Evolutionary conservation across 805 yeast species (phyloP).

Genomic region (Saturnispora saitoi): DNA sequence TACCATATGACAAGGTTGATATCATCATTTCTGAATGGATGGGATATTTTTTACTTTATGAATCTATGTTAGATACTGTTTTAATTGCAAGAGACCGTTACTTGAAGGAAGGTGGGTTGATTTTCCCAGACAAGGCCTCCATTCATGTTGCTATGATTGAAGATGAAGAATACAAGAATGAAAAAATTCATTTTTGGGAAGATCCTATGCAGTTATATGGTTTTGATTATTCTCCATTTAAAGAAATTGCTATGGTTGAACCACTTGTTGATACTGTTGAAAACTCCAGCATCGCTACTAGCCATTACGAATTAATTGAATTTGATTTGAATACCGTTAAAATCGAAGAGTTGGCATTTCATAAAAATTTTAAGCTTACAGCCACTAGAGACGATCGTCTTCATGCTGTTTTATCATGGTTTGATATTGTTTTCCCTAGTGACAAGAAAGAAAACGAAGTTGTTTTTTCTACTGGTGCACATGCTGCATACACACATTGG

Average conservation of each 20-base stretch:
- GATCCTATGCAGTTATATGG: conserved; percentile 70
- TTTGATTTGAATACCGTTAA: conserved; percentile 87
- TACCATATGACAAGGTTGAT: conserved; percentile 86
- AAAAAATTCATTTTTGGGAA: conserved; percentile 90
- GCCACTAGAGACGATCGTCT: conserved; percentile 74
- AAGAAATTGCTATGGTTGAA: conserved; percentile 77
- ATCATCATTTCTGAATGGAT: conserved; percentile 97
- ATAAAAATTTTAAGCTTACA: conserved; percentile 55
- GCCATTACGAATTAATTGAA: conserved; percentile 60
- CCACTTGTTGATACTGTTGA: conserved; percentile 97
- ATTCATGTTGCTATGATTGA: conserved; percentile 88
- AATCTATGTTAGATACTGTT: conserved; percentile 96
- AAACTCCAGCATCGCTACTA: conserved; percentile 61
- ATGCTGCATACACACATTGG: conserved; percentile 94
- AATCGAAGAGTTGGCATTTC: conserved; percentile 73
- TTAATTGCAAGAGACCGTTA: conserved; percentile 89
- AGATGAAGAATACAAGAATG: conserved; percentile 85
- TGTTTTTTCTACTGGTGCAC: conserved; percentile 88
- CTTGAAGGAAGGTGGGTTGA: conserved; percentile 73
- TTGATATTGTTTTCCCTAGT: conserved; percentile 79
- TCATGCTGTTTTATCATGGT: conserved; percentile 91
- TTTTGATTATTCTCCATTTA: conserved; percentile 88
- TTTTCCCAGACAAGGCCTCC: conserved; percentile 89
- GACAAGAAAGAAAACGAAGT: conserved; percentile 47
- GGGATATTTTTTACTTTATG: conserved; percentile 95